Evolutionary conservation across 2,329 filamentous ascomycete genomes (phyloP).

Genomic region (Apiospora pterosperma): DNA sequence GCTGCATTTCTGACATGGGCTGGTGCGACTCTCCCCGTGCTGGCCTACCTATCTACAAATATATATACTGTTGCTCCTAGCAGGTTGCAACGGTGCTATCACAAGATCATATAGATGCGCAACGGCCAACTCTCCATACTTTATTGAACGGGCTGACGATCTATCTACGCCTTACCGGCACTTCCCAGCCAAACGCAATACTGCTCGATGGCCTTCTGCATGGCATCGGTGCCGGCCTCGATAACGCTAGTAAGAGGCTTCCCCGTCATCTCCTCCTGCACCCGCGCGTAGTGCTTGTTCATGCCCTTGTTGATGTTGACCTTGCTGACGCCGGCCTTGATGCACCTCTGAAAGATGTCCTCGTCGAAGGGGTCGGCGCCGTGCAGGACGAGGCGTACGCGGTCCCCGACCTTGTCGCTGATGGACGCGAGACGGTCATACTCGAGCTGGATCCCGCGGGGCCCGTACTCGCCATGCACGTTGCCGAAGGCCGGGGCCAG

Average conservation of each 20-base stretch:
- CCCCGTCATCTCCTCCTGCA: slow-evolving; percentile 41
- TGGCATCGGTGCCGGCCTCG: slow-evolving; percentile 41
- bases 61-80: background rate
- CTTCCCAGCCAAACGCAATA: slow-evolving; percentile 44
- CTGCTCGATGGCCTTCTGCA: slow-evolving; percentile 45
- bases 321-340: slow-evolving; percentile 43
- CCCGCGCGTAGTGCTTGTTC: slow-evolving; percentile 43
- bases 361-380: slow-evolving; percentile 45
- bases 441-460: slow-evolving; percentile 32
- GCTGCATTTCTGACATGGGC: no score
- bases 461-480: slow-evolving; percentile 65
- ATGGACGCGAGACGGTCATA: slow-evolving; percentile 32
- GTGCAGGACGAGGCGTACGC: slow-evolving; percentile 44
- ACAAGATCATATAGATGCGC: no score
- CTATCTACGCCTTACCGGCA: slow-evolving; percentile 36
- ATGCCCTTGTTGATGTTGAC: slow-evolving; percentile 51
- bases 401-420: slow-evolving; percentile 39
- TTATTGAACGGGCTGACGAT: background rate
- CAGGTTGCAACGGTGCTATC: no score
- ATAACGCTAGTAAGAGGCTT: slow-evolving; percentile 45
- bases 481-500: slow-evolving; percentile 68
- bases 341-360: slow-evolving; percentile 41
- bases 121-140: no score
- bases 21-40: background rate
- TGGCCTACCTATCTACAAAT: no score